Evolutionary conservation across 306 rosid genomes (phyloP), one percentile per base, ranked within the genome.

Genomic region (Quercus berberidifolia): DNA sequence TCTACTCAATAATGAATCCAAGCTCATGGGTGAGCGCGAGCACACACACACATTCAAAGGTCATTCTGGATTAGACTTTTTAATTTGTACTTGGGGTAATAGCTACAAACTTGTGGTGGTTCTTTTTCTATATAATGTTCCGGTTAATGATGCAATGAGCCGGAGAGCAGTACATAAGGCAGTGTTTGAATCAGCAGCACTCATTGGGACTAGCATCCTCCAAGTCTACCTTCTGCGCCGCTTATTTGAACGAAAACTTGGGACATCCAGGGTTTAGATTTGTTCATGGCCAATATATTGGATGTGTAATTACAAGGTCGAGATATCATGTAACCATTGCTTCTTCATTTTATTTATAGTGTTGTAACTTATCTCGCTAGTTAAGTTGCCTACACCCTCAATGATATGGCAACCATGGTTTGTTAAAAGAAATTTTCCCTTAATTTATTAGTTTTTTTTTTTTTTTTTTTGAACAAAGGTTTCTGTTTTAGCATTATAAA

Each of bases 141-240:
- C 93, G 93, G 99, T 91, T 84, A 96, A 96, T 65, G 98, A 91
- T 18, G 97, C 87, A 74, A 91, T 96, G 98, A 83, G 97, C 86
- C 78, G 74, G 51, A 89, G 98, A 84, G 96, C 98, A 80, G 18
- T 94, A 5, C 93, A 90, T 78, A 93, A 93, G 84, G 96, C 93
- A 74, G 25, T 93, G 49, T 83, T 95, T 63, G 98, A 95, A 85
- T 90, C 98, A 8, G 88, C 75, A 0, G 94, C 97, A 4, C 83
- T 95, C 7, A 75, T 93, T 46, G 97, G 96, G 30, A 92, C 91
- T 8, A 90, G 97, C 82, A 83, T 84, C 58, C 90, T 95, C 33
- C 99, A 95, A 84, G 96, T 95, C 65, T 87, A 83, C 70, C 95
- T 95, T 79, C 82, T 95, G 73, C 41, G 41, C 8, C 97, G 94